These are phyloP conservation scores for Fusarium zealandicum DNA, from an alignment of 2,329 filamentous ascomycete genomes.

Conservation along the genomic window DNA sequence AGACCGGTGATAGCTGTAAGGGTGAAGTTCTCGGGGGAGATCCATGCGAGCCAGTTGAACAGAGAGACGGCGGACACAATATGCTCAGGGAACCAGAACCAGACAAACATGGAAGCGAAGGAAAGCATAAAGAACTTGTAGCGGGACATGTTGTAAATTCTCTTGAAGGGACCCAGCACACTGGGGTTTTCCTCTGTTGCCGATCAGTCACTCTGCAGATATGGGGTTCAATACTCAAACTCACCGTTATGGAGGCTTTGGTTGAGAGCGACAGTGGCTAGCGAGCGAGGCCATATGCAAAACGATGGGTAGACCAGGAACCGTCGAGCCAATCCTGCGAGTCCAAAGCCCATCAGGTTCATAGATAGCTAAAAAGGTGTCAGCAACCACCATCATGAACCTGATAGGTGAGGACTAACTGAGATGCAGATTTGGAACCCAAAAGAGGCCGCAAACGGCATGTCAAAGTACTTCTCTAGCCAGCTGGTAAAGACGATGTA, in stretches of 20 bases:
- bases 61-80: conserved; percentile 35
- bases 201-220: accelerated
- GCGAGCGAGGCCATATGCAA: conserved; percentile 47
- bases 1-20: conserved; percentile 54
- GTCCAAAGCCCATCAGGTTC: conserved; percentile 60
- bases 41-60: conserved; percentile 66
- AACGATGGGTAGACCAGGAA: conserved; percentile 59
- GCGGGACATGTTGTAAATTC: conserved; percentile 29
- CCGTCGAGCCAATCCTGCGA: conserved; percentile 57
- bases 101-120: conserved; percentile 33
- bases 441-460: conserved; percentile 32
- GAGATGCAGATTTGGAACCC: conserved; percentile 47
- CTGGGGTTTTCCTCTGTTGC: conserved; percentile 2
- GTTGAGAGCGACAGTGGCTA: conserved; percentile 32
- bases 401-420: neutral
- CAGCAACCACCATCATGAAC: neutral
- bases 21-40: conserved; percentile 53
- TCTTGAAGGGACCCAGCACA: conserved; percentile 28
- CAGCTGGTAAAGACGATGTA: conserved; percentile 35
- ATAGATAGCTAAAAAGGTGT: conserved; percentile 6
- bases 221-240: accelerated
- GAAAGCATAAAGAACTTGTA: conserved; percentile 34
- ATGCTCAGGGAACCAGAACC: conserved; percentile 37
- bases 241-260: conserved; percentile 31
- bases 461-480: conserved; percentile 36